Conservation (phyloP, 129 eudicot genomes). For the Chrysanthemum seticuspe region DNA sequence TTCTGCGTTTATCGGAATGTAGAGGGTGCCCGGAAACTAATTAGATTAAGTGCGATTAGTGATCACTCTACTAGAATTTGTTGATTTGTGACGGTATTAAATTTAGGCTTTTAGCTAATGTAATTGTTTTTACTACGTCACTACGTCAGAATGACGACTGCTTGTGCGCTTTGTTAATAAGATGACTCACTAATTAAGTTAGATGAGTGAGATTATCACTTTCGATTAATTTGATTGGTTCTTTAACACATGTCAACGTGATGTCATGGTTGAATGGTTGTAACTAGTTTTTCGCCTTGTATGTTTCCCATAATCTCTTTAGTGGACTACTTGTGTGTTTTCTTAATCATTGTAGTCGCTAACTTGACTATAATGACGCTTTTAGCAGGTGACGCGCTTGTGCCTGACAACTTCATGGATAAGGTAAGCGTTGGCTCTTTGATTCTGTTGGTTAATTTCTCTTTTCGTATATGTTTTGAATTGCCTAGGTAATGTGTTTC, state of each 20-base stretch:
- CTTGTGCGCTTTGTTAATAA: neutral
- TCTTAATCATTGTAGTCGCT: neutral
- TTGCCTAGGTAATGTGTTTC: conserved; percentile 27
- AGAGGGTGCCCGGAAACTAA: neutral
- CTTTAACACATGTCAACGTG: neutral
- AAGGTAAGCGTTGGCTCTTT: conserved; percentile 46
- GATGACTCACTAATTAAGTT: too few relatives aligned
- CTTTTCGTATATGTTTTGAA: conserved; percentile 17
- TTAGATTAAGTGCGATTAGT: neutral
- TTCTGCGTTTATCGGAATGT: neutral
- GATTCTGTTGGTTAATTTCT: neutral
- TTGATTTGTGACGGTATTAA: neutral
- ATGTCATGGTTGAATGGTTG: conserved; percentile 2
- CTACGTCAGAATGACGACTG: too few relatives aligned
- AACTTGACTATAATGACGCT: neutral
- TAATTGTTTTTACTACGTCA: too few relatives aligned
- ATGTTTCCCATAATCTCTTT: neutral
- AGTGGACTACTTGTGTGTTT: neutral
- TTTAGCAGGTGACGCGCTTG: conserved; percentile 61
- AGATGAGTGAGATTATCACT: neutral
- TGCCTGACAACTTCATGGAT: conserved; percentile 50
- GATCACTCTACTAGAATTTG: neutral
- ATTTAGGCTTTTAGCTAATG: neutral
- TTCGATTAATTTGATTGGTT: conserved; percentile 2
- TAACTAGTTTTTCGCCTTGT: neutral